phyloP scores from a whole-genome alignment of 441 rosid species.

The Erodium texanum region DNA sequence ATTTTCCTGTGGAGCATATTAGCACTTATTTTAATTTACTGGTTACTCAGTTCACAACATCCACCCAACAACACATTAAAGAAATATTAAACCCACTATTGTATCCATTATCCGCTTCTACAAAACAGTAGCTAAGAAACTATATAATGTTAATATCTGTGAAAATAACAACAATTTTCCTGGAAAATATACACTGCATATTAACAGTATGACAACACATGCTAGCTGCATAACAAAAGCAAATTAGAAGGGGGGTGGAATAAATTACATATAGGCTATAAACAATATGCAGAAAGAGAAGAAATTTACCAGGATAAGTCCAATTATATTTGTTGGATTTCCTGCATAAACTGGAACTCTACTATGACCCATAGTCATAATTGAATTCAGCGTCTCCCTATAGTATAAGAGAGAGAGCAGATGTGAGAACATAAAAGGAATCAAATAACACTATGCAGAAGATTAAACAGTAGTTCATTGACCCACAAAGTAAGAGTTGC shows the following conservation, averaged over 20 bases:
- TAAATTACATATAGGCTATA: background rate
- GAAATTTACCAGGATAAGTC: conserved; percentile 58
- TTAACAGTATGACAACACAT: background rate
- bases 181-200: background rate
- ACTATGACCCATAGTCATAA: conserved; percentile 89
- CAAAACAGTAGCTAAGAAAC: background rate
- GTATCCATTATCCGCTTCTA: background rate
- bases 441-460: background rate
- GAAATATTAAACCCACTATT: background rate
- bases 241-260: background rate
- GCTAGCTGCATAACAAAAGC: background rate
- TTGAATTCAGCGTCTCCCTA: conserved; percentile 66
- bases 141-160: background rate
- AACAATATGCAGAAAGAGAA: background rate
- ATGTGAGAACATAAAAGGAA: conserved; percentile 1
- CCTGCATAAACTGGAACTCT: conserved; percentile 79
- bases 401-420: conserved; percentile 13
- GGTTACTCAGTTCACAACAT: background rate
- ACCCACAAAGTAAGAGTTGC: conserved; percentile 57
- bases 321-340: conserved; percentile 71
- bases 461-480: conserved; percentile 5
- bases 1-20: background rate
- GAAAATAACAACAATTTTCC: background rate
- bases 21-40: background rate
- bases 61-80: background rate